These are phyloP conservation scores for Cyclanthera cordifolia DNA, from an alignment of 306 rosid genomes.

Conservation along the genomic window DNA sequence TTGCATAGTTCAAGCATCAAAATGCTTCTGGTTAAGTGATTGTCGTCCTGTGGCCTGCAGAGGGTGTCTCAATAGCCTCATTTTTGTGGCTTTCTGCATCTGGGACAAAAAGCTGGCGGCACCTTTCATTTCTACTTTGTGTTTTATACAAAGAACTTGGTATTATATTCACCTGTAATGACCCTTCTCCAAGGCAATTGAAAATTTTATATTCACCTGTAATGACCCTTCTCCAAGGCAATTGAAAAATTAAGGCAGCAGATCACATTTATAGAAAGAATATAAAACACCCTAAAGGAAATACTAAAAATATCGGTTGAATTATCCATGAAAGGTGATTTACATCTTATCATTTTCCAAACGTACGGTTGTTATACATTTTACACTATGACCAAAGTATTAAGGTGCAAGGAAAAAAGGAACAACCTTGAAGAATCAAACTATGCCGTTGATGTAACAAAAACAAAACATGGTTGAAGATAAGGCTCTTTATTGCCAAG, in stretches of 20 bases:
- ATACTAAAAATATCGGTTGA: too few relatives aligned
- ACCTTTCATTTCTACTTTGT: neutral
- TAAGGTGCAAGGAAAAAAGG: too few relatives aligned
- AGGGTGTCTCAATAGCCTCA: neutral
- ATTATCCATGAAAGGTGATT: too few relatives aligned
- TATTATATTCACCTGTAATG: neutral
- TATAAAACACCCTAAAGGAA: too few relatives aligned
- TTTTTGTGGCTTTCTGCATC: conserved; percentile 1
- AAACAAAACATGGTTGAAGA: neutral
- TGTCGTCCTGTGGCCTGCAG: conserved; percentile 29
- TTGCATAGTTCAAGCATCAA: neutral
- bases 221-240: neutral
- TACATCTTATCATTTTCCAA: too few relatives aligned
- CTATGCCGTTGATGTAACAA: neutral
- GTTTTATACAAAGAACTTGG: neutral
- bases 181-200: neutral
- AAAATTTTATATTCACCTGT: neutral
- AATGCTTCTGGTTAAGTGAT: neutral
- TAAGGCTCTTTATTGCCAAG: neutral
- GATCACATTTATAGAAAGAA: too few relatives aligned
- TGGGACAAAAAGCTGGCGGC: neutral
- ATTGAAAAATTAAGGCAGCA: too few relatives aligned
- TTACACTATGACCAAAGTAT: too few relatives aligned
- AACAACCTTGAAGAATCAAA: neutral
- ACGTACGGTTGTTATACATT: too few relatives aligned